Conservation (phyloP, 2,329 filamentous ascomycete species). For the Fusarium sp. region DNA sequence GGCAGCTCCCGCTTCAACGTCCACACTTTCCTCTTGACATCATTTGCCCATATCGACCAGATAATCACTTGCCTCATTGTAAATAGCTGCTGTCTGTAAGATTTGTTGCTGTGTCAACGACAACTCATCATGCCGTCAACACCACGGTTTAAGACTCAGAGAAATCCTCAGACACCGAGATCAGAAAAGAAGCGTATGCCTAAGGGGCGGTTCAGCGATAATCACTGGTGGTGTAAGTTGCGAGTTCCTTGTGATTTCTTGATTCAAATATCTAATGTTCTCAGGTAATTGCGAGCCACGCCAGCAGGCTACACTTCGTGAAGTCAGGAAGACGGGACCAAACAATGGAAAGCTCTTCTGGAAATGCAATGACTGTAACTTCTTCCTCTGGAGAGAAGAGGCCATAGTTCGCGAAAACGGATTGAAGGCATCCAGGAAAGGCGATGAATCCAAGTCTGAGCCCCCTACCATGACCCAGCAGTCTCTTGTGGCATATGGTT, state of each 20-base stretch:
- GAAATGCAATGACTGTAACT: constrained; percentile 57
- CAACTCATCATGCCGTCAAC: constrained; percentile 29
- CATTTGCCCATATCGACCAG: not conserved
- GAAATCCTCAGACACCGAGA: constrained; percentile 39
- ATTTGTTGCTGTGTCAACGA: constrained; percentile 6
- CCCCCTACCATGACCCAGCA: constrained; percentile 49
- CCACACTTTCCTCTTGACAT: not conserved
- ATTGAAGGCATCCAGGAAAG: constrained; percentile 18
- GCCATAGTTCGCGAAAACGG: constrained; percentile 50
- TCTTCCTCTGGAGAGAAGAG: constrained; percentile 60
- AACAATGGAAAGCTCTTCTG: constrained; percentile 60
- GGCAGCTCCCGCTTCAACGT: constrained; percentile 27
- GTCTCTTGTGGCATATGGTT: constrained; percentile 48
- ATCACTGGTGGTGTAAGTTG: constrained; percentile 54
- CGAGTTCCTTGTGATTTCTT: not conserved
- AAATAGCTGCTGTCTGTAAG: not conserved
- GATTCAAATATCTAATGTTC: not conserved
- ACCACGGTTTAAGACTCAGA: constrained; percentile 22
- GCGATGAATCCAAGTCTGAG: constrained; percentile 36
- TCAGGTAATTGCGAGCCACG: constrained; percentile 59
- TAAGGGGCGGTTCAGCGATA: constrained; percentile 51
- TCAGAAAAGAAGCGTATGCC: constrained; percentile 49
- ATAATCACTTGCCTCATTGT: not conserved
- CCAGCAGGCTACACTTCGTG: constrained; percentile 50
- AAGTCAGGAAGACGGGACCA: constrained; percentile 53